Base-by-base conservation (phyloP, 306 rosid species). In the Vigna mungo region DNA sequence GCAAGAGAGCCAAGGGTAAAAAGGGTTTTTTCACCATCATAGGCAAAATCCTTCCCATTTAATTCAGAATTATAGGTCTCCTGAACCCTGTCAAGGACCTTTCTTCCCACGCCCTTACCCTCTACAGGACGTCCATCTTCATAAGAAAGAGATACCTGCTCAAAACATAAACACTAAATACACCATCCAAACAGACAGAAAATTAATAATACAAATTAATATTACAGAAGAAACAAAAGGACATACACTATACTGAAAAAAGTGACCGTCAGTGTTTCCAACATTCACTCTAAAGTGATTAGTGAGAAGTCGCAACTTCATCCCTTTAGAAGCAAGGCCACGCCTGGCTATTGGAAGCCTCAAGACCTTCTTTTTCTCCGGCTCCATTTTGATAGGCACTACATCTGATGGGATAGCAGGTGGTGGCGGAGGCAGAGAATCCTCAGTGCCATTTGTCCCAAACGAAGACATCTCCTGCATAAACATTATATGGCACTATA, bases 121-220 rank as follows among this genome's bases (percentile, higher is more conserved):
- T 95, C 99, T 13, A 92, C 92, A 53, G 97, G 96, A 12, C 94
- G 92, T 5, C 97, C 99, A 80, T 95, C 99, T 80, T 95, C 99
- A 62, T 92, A 92, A 3, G 68, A 64, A 43, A 95, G 52, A 13
- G 96, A n/a, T 4, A 95, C 98, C 99, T 95, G 77, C 17, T n/a
- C 14, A 48, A 48, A 62, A 73, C 6, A 62, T 17, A 53, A 6
- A 55, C 27, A 13, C 2, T 0, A 2, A 71, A 12, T 17, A 8
- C 68, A 20, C 8, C 2, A 2, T 15, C 46, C 44, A 62, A 23
- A 58, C 36, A 15, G 12, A 46, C 4, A 20, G 7, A 1, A 11
- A 27, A 58, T 5, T 16, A 71, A 49, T 13, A 65, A 39, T 5
- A 9, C 43, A 21, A 27, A 58, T 5, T 16, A 71, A 49, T 13